Percentiles rank a stretch among this genome's conserved stretches.
phyloP scores from a whole-genome alignment of 805 yeast genomes.

The Ogataea kodamae region DNA sequence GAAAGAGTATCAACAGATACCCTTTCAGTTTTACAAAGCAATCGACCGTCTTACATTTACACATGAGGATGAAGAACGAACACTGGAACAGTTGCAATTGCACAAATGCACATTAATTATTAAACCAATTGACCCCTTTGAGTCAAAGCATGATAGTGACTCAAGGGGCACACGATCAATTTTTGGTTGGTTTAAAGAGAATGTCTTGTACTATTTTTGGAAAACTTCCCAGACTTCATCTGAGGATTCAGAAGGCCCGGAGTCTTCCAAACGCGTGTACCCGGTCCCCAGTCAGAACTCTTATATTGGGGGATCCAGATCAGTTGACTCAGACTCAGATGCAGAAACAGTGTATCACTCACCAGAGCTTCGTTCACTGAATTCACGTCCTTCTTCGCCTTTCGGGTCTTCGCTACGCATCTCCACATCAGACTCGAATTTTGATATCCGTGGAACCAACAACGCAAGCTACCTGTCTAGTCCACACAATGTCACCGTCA shows the following conservation, averaged over 20 bases:
- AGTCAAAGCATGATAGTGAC: constrained; percentile 15
- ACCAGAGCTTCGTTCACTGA: constrained; percentile 21
- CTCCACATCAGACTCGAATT: constrained; percentile 24
- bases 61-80: constrained; percentile 54
- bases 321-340: constrained; percentile 22
- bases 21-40: constrained; percentile 49
- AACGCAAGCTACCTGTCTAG: constrained; percentile 15
- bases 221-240: neutral
- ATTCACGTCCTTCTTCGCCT: constrained; percentile 24
- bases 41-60: constrained; percentile 63
- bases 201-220: neutral
- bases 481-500: constrained; percentile 1
- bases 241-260: no score
- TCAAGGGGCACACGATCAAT: constrained; percentile 11
- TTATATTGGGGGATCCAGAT: no score
- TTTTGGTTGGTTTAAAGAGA: constrained; percentile 27
- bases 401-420: constrained; percentile 19
- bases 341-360: constrained; percentile 27
- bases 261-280: no score
- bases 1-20: constrained; percentile 46
- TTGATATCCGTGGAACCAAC: constrained; percentile 21
- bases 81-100: constrained; percentile 53
- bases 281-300: neutral
- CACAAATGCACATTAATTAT: constrained; percentile 69
- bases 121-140: constrained; percentile 47